phyloP scores from a whole-genome alignment of 805 yeast species.

The Sugiyamaella smithiae region DNA sequence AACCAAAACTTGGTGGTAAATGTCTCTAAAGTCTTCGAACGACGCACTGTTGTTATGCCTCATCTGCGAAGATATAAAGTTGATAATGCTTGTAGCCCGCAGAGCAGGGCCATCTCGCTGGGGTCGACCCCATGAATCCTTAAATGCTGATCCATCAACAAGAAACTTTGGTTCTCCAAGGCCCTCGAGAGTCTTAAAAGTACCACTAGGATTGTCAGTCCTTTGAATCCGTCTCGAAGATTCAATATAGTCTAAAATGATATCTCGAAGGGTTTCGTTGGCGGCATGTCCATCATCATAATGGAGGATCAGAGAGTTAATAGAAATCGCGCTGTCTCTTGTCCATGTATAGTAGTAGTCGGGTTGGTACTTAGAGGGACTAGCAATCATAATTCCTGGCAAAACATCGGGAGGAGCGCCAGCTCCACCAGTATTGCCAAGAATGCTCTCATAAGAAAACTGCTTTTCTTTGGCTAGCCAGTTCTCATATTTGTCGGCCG shows the following conservation, averaged over 20 bases:
- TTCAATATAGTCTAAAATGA: constrained; percentile 59
- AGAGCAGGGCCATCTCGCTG: constrained; percentile 95
- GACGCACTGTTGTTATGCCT: constrained; percentile 28
- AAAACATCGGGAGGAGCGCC: constrained; percentile 41
- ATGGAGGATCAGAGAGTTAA: constrained; percentile 51
- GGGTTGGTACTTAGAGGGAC: constrained; percentile 70
- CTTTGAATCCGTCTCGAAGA: constrained; percentile 63
- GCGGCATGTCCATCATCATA: constrained; percentile 43
- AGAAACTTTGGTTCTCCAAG: constrained; percentile 90
- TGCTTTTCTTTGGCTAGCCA: constrained; percentile 50
- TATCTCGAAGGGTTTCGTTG: constrained; percentile 26
- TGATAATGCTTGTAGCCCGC: constrained; percentile 61
- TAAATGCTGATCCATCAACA: constrained; percentile 62
- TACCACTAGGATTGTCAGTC: constrained; percentile 66
- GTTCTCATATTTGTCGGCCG: constrained; percentile 40
- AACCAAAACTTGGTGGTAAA: constrained; percentile 54
- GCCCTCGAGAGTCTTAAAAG: constrained; percentile 43
- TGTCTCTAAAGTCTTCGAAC: constrained; percentile 31
- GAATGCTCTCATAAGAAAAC: constrained; percentile 44
- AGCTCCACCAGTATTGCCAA: constrained; percentile 56
- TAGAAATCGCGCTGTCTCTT: constrained; percentile 82
- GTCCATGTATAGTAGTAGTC: constrained; percentile 89
- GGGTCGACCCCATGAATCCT: constrained; percentile 85
- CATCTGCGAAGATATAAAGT: constrained; percentile 48
- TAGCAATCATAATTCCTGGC: constrained; percentile 78